phyloP scores from a whole-genome alignment of 371 early-diverging fungal genomes.

The Batkoa obscura region DNA sequence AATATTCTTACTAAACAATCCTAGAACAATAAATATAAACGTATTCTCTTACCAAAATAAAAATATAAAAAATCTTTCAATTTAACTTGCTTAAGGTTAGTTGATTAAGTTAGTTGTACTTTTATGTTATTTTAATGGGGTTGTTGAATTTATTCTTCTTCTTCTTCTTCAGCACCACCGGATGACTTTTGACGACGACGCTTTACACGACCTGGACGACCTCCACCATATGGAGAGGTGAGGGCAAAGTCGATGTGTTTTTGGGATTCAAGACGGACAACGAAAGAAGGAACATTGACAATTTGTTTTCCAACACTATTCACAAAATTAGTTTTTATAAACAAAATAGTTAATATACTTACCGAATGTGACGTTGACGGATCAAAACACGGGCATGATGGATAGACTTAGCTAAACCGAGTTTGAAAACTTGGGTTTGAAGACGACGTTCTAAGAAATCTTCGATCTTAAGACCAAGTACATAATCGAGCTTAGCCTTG shows the following conservation, averaged over 20 bases:
- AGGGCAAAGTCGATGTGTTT: slow-evolving; percentile 98
- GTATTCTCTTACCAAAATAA: no score
- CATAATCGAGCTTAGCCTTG: slow-evolving; percentile 98
- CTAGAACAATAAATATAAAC: no score
- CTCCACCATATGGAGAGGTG: slow-evolving; percentile 96
- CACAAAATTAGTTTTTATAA: neutral
- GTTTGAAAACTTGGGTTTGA: slow-evolving; percentile 98
- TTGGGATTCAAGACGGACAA: slow-evolving; percentile 79
- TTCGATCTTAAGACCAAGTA: slow-evolving; percentile 93
- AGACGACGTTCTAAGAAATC: slow-evolving; percentile 99
- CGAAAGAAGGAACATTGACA: slow-evolving; percentile 90
- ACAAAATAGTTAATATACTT: slow-evolving; percentile 4
- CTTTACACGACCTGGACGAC: slow-evolving; percentile 95
- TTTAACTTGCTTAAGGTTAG: no score
- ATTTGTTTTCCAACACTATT: slow-evolving; percentile 93
- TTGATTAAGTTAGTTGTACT: no score
- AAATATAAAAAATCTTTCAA: no score
- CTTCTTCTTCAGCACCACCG: slow-evolving; percentile 39
- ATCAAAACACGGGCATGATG: slow-evolving; percentile 99
- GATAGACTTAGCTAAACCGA: slow-evolving; percentile 96
- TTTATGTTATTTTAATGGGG: neutral
- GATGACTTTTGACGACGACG: slow-evolving; percentile 66
- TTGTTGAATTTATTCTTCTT: slow-evolving; percentile 18
- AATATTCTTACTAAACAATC: no score
- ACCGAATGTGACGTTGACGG: slow-evolving; percentile 94